Percentiles rank a stretch among this genome's conserved stretches.
Conservation (phyloP, 2,329 filamentous ascomycete species). For the Colletotrichum tanaceti region DNA sequence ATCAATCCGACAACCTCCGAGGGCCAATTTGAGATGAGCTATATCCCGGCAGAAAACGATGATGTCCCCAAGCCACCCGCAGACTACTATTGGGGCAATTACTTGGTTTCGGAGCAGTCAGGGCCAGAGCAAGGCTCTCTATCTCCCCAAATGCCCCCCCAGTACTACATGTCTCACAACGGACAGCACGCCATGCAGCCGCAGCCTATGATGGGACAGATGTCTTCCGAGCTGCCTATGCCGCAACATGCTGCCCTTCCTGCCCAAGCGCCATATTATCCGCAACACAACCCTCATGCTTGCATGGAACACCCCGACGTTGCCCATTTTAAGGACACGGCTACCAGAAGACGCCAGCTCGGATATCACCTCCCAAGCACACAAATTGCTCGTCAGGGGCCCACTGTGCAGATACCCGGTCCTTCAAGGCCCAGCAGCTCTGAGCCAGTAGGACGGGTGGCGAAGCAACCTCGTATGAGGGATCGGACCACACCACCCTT, state of each 20-base stretch:
- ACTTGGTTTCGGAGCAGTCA: constrained; percentile 47
- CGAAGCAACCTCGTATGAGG: constrained; percentile 1
- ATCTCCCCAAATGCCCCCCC: constrained; percentile 17
- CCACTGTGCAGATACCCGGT: not conserved
- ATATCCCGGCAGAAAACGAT: constrained; percentile 52
- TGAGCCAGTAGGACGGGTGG: constrained; percentile 8
- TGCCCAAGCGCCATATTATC: constrained; percentile 15
- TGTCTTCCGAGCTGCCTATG: constrained; percentile 30
- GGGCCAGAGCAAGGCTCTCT: constrained; percentile 32
- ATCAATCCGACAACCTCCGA: constrained; percentile 52
- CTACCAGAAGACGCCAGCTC: constrained; percentile 14
- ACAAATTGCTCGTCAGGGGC: constrained; percentile 20
- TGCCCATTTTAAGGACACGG: constrained; percentile 3
- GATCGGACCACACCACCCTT: not conserved
- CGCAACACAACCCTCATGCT: not conserved
- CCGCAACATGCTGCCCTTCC: constrained; percentile 10
- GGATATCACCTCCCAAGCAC: constrained; percentile 30
- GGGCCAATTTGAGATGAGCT: constrained; percentile 53
- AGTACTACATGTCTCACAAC: constrained; percentile 15
- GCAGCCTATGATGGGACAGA: constrained; percentile 14
- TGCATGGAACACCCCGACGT: constrained; percentile 17
- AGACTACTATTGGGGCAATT: constrained; percentile 51
- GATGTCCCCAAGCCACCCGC: constrained; percentile 53
- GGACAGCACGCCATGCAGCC: constrained; percentile 12
- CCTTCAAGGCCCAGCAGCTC: not conserved